These are phyloP conservation scores for Yarrowia osloensis DNA, from an alignment of 805 yeast genomes.

Conservation along the genomic window DNA sequence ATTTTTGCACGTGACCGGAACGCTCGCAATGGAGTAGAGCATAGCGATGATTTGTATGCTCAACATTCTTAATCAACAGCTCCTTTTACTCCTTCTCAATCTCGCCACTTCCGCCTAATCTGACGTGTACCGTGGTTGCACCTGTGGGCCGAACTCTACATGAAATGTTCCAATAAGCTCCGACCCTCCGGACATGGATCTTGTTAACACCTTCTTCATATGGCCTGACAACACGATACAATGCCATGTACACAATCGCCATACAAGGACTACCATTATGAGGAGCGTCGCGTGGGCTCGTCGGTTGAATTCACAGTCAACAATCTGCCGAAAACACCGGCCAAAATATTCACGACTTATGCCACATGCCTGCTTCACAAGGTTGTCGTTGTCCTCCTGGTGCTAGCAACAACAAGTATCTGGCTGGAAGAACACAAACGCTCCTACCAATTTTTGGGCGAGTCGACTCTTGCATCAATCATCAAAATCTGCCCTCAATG, in stretches of 20 bases:
- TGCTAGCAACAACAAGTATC: not conserved
- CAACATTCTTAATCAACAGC: too few relatives aligned
- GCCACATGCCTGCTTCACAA: not conserved
- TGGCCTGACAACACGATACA: slow-evolving; percentile 3
- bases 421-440: slow-evolving; percentile 9
- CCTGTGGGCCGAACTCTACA: not conserved
- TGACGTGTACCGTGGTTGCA: not conserved
- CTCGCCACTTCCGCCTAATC: not conserved
- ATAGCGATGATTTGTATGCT: too few relatives aligned
- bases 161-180: slow-evolving; percentile 3
- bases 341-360: not conserved
- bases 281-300: slow-evolving; percentile 23
- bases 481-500: not conserved
- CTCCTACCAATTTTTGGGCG: not conserved
- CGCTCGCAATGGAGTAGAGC: too few relatives aligned
- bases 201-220: not conserved
- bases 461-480: not conserved
- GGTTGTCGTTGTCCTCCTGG: not conserved
- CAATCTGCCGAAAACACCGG: slow-evolving; percentile 1
- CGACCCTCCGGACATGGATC: not conserved
- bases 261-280: slow-evolving; percentile 17
- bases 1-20: not conserved
- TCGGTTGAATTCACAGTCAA: slow-evolving; percentile 8
- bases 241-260: slow-evolving; percentile 16
- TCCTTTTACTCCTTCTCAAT: not conserved